Evolutionary conservation across 257 asterid genomes (phyloP), one percentile per base, ranked within the genome.

Genomic region (Solanum clarkiae): DNA sequence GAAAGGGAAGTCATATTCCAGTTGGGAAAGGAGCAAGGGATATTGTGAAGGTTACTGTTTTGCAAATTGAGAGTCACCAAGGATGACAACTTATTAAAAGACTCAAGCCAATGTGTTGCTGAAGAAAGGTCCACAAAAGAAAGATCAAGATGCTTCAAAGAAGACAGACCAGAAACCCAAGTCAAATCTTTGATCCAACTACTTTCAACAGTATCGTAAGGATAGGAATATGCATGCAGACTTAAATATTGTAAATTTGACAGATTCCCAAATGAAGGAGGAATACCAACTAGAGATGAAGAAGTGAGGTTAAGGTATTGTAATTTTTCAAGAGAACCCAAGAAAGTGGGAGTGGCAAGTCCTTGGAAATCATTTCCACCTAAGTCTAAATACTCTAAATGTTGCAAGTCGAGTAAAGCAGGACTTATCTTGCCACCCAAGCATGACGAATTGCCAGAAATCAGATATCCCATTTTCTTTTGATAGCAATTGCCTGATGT

Each of bases 241-340:
- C 49, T 20, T 8, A 89, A 86, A 55, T 56, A n/a, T 4, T 32
- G 74, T 29, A 90, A 87, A n/a, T 49, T 42, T 16, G 84, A 70
- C 8, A 90, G 87, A 6, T 90, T 88, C 26, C 86, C 90, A 20
- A 90, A 54, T 12, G 69, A 80, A 8, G 54, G 59, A 59, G 90
- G 89, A 45, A 90, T 75, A 5, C 90, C 90, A 51, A 45, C 45
- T 13, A 90, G 87, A 0, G 83, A 84, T 22, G 86, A 81, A 24
- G 0, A 8, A 0, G 72, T 83, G 13, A 90, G 89, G 80, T 85
- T 80, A 5, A 90, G 89, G 29, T 79, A 74, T 20, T 69, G 56
- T 84, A 90, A 14, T 12, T 72, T 88, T 42, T 13, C 29, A 42
- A 88, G 1, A 17, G 86, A 90, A 32, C 85, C 87, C 80, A 88